Evolutionary conservation across 352 stramenopile species (phyloP).

Genomic region (Globisporangium orthogonon): DNA sequence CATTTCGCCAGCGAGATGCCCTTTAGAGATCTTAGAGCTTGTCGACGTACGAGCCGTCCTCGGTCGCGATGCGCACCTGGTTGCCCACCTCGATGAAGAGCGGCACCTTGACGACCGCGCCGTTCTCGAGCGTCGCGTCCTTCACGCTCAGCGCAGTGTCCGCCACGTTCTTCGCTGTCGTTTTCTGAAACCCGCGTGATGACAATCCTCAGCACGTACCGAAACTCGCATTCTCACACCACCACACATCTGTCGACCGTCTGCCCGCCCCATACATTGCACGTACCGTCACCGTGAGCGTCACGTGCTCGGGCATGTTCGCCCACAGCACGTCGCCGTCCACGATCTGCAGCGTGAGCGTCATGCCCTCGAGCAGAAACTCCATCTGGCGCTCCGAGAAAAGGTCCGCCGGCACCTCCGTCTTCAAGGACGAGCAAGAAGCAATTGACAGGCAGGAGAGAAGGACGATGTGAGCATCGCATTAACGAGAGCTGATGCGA

Average conservation of each 20-base stretch:
- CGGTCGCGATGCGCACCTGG: slow-evolving; percentile 61
- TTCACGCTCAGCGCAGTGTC: slow-evolving; percentile 77
- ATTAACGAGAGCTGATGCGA: not conserved
- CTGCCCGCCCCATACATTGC: too few relatives aligned
- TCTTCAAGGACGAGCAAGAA: slow-evolving; percentile 19
- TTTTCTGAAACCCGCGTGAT: slow-evolving; percentile 32
- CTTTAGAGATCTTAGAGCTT: slow-evolving; percentile 34
- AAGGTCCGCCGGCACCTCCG: slow-evolving; percentile 64
- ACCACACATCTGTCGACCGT: too few relatives aligned
- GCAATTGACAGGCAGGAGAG: too few relatives aligned
- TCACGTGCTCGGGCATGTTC: slow-evolving; percentile 82
- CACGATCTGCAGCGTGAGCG: slow-evolving; percentile 78
- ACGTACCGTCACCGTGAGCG: slow-evolving; percentile 58
- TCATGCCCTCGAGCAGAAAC: slow-evolving; percentile 75
- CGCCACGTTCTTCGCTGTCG: slow-evolving; percentile 67
- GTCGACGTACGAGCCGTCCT: slow-evolving; percentile 74
- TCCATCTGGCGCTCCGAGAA: slow-evolving; percentile 73
- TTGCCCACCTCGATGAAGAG: slow-evolving; percentile 81
- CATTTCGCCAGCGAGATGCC: too few relatives aligned
- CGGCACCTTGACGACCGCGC: slow-evolving; percentile 73
- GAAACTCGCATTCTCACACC: not conserved
- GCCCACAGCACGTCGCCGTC: slow-evolving; percentile 80
- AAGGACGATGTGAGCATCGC: too few relatives aligned
- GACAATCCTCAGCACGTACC: not conserved
- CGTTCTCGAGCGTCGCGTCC: slow-evolving; percentile 76